A percentile compares a stretch with the other conserved stretches of the same genome.
Conservation (phyloP, 2,329 filamentous ascomycete species). For the Sporothrix dimorphospora region DNA sequence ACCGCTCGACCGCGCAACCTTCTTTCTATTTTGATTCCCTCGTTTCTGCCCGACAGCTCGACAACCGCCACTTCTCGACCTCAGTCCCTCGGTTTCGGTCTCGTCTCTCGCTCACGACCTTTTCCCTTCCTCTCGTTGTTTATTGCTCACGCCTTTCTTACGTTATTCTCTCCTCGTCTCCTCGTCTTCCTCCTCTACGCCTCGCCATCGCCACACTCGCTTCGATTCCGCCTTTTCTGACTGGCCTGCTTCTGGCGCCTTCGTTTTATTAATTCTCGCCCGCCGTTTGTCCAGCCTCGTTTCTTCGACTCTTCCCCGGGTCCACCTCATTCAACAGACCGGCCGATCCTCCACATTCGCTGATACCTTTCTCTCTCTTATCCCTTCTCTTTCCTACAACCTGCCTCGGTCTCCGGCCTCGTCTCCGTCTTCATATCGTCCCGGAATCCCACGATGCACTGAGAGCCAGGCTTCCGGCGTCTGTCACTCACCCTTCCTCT, state of each 20-base stretch:
- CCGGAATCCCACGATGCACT: conserved; percentile 20
- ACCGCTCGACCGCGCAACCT: conserved; percentile 1
- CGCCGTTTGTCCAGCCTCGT: conserved; percentile 11
- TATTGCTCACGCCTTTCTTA: conserved; percentile 8
- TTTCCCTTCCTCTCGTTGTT: background rate
- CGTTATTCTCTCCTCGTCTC: background rate
- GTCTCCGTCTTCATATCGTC: conserved; percentile 4
- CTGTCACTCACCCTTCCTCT: background rate
- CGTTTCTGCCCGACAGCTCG: conserved; percentile 1
- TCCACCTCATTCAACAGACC: background rate
- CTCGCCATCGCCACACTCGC: conserved; percentile 21
- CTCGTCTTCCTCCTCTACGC: background rate
- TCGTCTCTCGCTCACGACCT: background rate
- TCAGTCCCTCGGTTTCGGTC: background rate
- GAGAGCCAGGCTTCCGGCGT: conserved; percentile 13
- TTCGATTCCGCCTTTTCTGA: background rate
- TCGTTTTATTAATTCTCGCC: conserved; percentile 18
- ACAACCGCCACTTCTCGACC: background rate
- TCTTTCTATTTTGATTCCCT: conserved; percentile 1
- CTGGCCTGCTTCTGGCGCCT: background rate
- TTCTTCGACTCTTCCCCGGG: conserved; percentile 14
- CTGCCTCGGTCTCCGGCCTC: background rate
- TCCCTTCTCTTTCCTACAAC: background rate
- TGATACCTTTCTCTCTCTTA: conserved; percentile 16
- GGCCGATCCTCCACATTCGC: conserved; percentile 16